These are phyloP conservation scores for Dactylellina parvicollis DNA, from an alignment of 2,329 filamentous ascomycete species.

Conservation along the genomic window DNA sequence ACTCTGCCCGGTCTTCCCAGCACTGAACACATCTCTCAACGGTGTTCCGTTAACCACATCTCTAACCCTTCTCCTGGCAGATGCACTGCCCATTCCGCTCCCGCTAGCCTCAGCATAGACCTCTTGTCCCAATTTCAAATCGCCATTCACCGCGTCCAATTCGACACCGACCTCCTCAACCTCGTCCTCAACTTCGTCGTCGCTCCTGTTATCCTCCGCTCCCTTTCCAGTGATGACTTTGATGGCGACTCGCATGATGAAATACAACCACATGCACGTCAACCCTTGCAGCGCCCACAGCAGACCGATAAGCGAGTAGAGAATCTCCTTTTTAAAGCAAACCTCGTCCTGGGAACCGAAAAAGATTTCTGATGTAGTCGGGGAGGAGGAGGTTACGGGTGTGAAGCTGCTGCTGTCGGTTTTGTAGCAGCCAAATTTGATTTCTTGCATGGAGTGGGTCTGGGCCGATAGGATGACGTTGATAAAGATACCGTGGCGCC, in stretches of 20 bases:
- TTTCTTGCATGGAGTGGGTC: slow-evolving; percentile 70
- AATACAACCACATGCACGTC: slow-evolving; percentile 85
- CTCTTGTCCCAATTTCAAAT: slow-evolving; percentile 33
- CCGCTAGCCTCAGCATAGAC: slow-evolving; percentile 41
- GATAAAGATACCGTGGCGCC: slow-evolving; percentile 82
- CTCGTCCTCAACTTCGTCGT: slow-evolving; percentile 79
- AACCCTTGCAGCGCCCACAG: slow-evolving; percentile 82
- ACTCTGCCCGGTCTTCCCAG: slow-evolving; percentile 39
- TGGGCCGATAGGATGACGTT: slow-evolving; percentile 85
- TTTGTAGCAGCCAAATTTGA: slow-evolving; percentile 77
- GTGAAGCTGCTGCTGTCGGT: slow-evolving; percentile 58
- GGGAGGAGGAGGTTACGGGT: slow-evolving; percentile 70
- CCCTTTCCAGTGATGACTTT: slow-evolving; percentile 78
- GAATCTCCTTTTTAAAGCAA: slow-evolving; percentile 80
- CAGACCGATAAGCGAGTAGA: slow-evolving; percentile 77
- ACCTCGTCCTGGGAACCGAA: slow-evolving; percentile 71
- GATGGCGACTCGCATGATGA: slow-evolving; percentile 85
- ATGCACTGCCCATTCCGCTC: slow-evolving; percentile 24
- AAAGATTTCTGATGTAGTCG: slow-evolving; percentile 68
- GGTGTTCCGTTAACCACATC: slow-evolving; percentile 36
- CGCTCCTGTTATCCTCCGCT: slow-evolving; percentile 87
- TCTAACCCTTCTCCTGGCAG: slow-evolving; percentile 32
- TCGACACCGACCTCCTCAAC: slow-evolving; percentile 64
- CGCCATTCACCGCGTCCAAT: slow-evolving; percentile 12
- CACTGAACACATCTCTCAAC: slow-evolving; percentile 42